Evolutionary conservation across 129 eudicot species (phyloP).

Genomic region (Ambrosia artemisiifolia): DNA sequence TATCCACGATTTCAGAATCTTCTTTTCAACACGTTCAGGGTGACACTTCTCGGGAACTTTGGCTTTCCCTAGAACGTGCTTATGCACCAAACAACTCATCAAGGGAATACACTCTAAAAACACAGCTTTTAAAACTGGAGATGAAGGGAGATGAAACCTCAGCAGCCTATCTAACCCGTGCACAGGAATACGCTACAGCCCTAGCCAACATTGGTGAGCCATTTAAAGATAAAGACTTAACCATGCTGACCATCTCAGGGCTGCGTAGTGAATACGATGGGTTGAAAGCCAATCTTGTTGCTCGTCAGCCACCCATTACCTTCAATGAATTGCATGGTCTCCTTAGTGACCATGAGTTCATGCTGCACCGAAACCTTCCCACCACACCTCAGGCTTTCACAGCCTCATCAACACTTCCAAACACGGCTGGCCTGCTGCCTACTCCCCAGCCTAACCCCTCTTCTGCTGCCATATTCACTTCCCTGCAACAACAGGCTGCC

Average conservation of each 20-base stretch:
- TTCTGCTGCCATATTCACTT: too few relatives aligned
- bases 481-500: too few relatives aligned
- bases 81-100: neutral
- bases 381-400: neutral
- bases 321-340: neutral
- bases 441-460: too few relatives aligned
- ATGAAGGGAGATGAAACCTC: neutral
- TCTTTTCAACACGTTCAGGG: neutral
- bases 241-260: neutral
- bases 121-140: neutral
- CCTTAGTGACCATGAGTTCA: neutral
- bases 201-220: neutral
- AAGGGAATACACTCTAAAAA: neutral
- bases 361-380: neutral
- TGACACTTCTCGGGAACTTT: neutral
- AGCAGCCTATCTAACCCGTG: neutral
- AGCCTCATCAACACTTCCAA: neutral
- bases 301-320: neutral
- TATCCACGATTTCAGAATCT: neutral
- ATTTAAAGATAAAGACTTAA: neutral
- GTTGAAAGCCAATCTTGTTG: too few relatives aligned
- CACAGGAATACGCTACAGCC: neutral
- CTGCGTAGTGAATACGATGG: too few relatives aligned
- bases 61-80: neutral
- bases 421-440: neutral